phyloP scores from a whole-genome alignment of 805 yeast species.

The Candida sanyiensis region DNA sequence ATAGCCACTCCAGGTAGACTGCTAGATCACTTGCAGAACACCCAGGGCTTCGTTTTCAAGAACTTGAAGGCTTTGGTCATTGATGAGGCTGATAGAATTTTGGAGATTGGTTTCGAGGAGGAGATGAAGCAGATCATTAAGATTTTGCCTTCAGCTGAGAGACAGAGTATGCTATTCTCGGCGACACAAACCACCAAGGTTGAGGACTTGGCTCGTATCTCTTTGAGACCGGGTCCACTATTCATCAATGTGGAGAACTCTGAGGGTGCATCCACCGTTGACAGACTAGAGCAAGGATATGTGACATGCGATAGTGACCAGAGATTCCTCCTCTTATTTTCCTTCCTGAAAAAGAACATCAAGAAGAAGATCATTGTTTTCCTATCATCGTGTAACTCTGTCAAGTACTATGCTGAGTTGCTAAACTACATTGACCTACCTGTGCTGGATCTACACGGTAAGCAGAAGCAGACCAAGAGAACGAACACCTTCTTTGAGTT shows the following conservation, averaged over 20 bases:
- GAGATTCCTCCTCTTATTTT: conserved; percentile 81
- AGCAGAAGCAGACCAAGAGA: conserved; percentile 97
- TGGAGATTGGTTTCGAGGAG: conserved; percentile 97
- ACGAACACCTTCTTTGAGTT: conserved; percentile 97
- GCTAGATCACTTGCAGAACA: conserved; percentile 93
- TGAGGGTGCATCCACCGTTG: conserved; percentile 83
- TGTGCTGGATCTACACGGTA: conserved; percentile 93
- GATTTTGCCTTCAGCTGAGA: conserved; percentile 84
- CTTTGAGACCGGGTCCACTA: conserved; percentile 86
- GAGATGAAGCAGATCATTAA: conserved; percentile 97
- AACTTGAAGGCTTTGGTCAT: conserved; percentile 90
- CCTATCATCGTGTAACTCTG: conserved; percentile 94
- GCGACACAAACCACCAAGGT: conserved; percentile 99
- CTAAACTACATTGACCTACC: conserved; percentile 95
- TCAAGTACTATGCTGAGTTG: conserved; percentile 91
- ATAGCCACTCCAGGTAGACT: conserved; percentile 98
- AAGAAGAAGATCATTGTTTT: conserved; percentile 93
- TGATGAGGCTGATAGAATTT: conserved; percentile 97
- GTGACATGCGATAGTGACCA: conserved; percentile 96
- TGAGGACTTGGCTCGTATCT: conserved; percentile 95
- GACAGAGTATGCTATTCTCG: conserved; percentile 97
- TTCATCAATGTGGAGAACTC: conserved; percentile 91
- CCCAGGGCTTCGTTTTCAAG: conserved; percentile 88
- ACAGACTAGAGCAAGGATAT: conserved; percentile 96
- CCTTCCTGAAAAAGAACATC: conserved; percentile 87